Evolutionary conservation across 2,329 filamentous ascomycete species (phyloP).

Genomic region (Arthrobotrys entomopaga): DNA sequence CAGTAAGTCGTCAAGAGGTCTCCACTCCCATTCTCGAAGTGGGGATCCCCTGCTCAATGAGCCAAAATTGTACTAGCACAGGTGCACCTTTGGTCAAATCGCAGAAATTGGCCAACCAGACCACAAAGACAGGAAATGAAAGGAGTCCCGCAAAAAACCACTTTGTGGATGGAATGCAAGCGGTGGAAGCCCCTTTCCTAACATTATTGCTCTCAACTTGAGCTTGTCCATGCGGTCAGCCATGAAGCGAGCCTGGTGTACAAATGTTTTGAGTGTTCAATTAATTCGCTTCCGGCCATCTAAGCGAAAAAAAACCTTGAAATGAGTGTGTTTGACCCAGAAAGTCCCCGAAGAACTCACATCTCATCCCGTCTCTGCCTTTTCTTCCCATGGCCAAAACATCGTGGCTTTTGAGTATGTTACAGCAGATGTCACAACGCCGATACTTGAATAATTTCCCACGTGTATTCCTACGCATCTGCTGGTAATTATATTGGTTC

Average conservation of each 20-base stretch:
- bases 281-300: slow-evolving; percentile 51
- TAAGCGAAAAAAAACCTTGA: slow-evolving; percentile 44
- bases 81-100: slow-evolving; percentile 54
- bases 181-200: slow-evolving; percentile 30
- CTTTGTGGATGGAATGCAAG: slow-evolving; percentile 41
- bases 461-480: neutral
- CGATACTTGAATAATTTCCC: neutral
- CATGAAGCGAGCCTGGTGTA: slow-evolving; percentile 19
- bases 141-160: slow-evolving; percentile 48
- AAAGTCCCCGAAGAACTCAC: slow-evolving; percentile 51
- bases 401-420: slow-evolving; percentile 36
- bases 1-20: slow-evolving; percentile 26
- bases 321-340: slow-evolving; percentile 12
- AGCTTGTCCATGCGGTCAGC: slow-evolving; percentile 15
- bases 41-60: slow-evolving; percentile 52
- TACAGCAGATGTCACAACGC: slow-evolving; percentile 7
- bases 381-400: slow-evolving; percentile 10
- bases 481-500: neutral
- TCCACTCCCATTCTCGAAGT: slow-evolving; percentile 42
- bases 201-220: neutral
- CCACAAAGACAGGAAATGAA: slow-evolving; percentile 43
- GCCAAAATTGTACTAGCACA: slow-evolving; percentile 55
- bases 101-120: slow-evolving; percentile 46
- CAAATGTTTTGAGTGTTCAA: slow-evolving; percentile 19
- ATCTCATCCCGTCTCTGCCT: slow-evolving; percentile 46